Conservation (phyloP, 495 filamentous ascomycete species). For the Amphirosellinia nigrospora region DNA sequence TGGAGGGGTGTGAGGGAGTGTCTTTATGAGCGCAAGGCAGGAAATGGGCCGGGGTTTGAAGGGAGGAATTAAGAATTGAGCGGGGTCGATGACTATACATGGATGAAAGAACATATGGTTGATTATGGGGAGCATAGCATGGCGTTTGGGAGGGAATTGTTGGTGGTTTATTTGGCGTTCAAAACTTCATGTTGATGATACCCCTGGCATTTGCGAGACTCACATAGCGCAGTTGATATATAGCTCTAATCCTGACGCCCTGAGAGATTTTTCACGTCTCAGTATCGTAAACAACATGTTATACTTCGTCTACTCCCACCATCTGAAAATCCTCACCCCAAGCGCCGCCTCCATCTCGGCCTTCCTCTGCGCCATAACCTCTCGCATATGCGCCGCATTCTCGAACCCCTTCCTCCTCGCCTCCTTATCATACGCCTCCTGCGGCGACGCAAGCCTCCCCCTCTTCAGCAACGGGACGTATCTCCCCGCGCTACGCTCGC, state of each 20-base stretch:
- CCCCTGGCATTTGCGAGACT: constrained; percentile 19
- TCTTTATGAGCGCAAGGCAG: constrained; percentile 68
- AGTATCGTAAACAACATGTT: background rate
- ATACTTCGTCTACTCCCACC: constrained; percentile 7
- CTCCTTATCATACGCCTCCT: constrained; percentile 79
- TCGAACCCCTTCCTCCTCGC: constrained; percentile 70
- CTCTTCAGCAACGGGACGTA: constrained; percentile 77
- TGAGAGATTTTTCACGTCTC: background rate
- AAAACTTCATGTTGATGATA: constrained; percentile 32
- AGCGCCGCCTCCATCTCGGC: constrained; percentile 22
- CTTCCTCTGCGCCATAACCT: constrained; percentile 37
- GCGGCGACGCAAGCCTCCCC: constrained; percentile 64
- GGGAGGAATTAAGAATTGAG: constrained; percentile 21
- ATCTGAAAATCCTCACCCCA: constrained; percentile 21
- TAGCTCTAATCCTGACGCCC: constrained; percentile 5
- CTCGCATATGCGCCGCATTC: constrained; percentile 50
- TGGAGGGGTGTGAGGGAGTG: constrained; percentile 80
- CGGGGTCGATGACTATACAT: background rate
- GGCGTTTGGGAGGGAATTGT: constrained; percentile 14
- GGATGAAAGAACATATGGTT: background rate
- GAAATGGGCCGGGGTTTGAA: constrained; percentile 13
- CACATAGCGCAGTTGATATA: background rate
- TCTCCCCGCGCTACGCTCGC: constrained; percentile 61
- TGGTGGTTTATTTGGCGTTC: background rate
- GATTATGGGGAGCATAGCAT: constrained; percentile 11